Base-by-base conservation (phyloP, 352 stramenopile genomes). In the Phytophthora sojae region DNA sequence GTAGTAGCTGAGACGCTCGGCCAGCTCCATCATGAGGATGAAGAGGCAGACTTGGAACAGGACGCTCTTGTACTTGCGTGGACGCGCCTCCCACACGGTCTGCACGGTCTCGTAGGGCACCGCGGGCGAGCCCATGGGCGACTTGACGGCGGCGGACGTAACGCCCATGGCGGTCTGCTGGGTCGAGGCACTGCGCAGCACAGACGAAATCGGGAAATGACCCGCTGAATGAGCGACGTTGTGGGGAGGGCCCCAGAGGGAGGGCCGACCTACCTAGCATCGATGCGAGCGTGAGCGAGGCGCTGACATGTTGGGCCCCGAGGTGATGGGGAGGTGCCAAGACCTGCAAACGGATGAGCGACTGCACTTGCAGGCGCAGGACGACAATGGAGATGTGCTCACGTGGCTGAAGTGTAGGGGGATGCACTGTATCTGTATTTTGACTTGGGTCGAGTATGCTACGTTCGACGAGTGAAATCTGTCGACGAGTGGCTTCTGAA, bases 1-100 rank as follows among this genome's bases (percentile, higher is more conserved):
- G 57, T 92, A 95, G 69, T 93, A 95, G 32, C 85, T 92, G 47
- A 91, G 67, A 57, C 83, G 81, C 53, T 91, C 83, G 47, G 82
- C 80, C 19, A 92, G 72, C 62, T 91, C 83, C 80, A 90, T 88
- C 49, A 87, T 72, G 21, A 91, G 68, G 69, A 91, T 88, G 71
- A 88, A 93, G 35, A 72, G 56, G 26, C 73, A 84, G 19, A 93
- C 83, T 62, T 91, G 67, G 49, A 91, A 59, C 30, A 93, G 55
- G 25, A 90, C 69, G 59, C 75, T 91, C 69, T 86, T 83, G 69
- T 85, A 91, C 67, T 90, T 87, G 67, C 73, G 69, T 2, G 79
- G 74, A 3, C 80, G 79, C 11, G 62, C 64, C 39, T 88, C 83
- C 81, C 81, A 89, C 45, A 90, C 45, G 2, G 69, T 76, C 17